Evolutionary conservation across 306 rosid species (phyloP).

Genomic region (Rosa lucieae): DNA sequence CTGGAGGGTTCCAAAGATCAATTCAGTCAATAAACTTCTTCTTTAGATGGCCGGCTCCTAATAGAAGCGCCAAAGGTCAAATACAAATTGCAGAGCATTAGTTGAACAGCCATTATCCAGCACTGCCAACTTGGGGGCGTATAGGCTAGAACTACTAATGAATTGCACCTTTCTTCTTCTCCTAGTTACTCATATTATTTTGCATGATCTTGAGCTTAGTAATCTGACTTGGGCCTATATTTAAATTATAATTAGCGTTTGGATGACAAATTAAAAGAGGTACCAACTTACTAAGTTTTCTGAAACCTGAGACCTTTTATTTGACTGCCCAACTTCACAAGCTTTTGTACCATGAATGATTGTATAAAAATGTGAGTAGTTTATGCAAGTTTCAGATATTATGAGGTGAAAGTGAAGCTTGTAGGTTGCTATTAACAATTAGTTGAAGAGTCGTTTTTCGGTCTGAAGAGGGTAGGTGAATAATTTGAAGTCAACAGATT

Average conservation of each 20-base stretch:
- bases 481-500: not conserved
- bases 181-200: not conserved
- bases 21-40: not conserved
- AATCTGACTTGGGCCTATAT: not conserved
- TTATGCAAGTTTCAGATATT: not conserved
- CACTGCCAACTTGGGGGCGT: not conserved
- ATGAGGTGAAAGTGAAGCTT: conserved; percentile 7
- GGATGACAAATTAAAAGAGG: not conserved
- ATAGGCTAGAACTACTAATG: not conserved
- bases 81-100: not conserved
- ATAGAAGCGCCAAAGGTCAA: not conserved
- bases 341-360: not conserved
- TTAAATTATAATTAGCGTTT: not conserved
- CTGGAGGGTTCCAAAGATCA: not conserved
- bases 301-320: not conserved
- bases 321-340: conserved; percentile 1
- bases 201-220: not conserved
- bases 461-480: not conserved
- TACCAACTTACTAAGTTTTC: conserved; percentile 4
- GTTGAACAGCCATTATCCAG: not conserved
- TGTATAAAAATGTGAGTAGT: not conserved
- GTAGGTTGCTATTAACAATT: not conserved
- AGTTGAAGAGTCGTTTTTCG: not conserved
- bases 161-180: not conserved
- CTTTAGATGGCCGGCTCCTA: not conserved